phyloP scores from a whole-genome alignment of 352 stramenopile genomes.

The Phytophthora fragariae region DNA sequence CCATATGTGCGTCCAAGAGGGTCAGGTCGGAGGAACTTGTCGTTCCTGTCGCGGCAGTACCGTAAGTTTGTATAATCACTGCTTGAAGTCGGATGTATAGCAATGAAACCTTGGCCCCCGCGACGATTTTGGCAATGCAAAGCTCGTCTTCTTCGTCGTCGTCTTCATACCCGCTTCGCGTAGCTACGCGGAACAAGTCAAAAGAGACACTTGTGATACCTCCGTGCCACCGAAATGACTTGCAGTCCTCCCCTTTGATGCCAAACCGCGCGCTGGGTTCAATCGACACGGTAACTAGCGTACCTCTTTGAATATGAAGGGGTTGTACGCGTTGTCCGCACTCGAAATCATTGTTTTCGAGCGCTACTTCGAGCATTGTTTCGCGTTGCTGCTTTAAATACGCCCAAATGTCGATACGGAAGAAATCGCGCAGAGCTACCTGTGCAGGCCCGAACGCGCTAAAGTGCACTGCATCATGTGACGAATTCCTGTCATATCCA shows the following conservation, averaged over 20 bases:
- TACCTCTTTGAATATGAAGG: constrained; percentile 60
- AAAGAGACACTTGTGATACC: constrained; percentile 72
- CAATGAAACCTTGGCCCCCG: constrained; percentile 68
- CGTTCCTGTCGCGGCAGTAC: constrained; percentile 8
- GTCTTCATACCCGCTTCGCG: constrained; percentile 13
- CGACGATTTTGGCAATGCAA: constrained; percentile 62
- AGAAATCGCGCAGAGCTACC: constrained; percentile 49
- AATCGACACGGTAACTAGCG: constrained; percentile 70
- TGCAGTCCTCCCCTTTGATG: constrained; percentile 57
- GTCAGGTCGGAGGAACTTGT: constrained; percentile 36
- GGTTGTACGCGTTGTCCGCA: constrained; percentile 57
- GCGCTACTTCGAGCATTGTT: constrained; percentile 67
- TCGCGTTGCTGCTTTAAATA: constrained; percentile 70
- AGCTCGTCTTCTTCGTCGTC: constrained; percentile 45
- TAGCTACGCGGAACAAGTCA: constrained; percentile 50
- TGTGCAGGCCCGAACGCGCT: constrained; percentile 65
- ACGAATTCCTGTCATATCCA: constrained; percentile 6
- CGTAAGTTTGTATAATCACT: constrained; percentile 5
- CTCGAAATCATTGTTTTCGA: constrained; percentile 62
- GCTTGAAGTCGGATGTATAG: constrained; percentile 63
- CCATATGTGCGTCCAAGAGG: constrained; percentile 49
- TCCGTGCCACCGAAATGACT: constrained; percentile 72
- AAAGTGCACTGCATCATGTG: constrained; percentile 56
- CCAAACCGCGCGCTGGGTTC: constrained; percentile 48
- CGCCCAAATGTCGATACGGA: constrained; percentile 76